Evolutionary conservation across 2,329 filamentous ascomycete species (phyloP).

Genomic region (Chrysosporium keratinophilum): DNA sequence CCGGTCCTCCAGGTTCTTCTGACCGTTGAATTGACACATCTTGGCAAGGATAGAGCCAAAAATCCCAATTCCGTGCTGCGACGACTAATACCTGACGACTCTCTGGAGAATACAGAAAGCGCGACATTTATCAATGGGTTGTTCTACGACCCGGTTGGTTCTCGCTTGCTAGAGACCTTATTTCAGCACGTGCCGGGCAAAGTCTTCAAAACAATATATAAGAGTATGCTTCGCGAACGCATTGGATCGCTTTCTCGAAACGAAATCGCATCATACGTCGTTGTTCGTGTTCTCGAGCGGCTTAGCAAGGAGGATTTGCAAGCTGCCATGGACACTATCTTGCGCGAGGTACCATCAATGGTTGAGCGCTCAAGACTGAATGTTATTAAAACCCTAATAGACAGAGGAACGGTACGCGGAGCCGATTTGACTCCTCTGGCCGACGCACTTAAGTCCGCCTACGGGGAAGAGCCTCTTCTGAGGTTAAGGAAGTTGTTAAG

Average conservation of each 20-base stretch:
- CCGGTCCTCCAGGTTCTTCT: conserved; percentile 85
- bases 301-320: conserved; percentile 77
- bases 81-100: conserved; percentile 68
- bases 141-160: conserved; percentile 83
- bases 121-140: conserved; percentile 75
- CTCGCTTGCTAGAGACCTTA: conserved; percentile 78
- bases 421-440: conserved; percentile 49
- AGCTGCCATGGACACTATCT: conserved; percentile 59
- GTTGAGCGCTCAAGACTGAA: conserved; percentile 66
- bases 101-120: conserved; percentile 62
- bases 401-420: conserved; percentile 63
- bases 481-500: conserved; percentile 52
- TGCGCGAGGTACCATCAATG: conserved; percentile 61
- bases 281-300: conserved; percentile 69
- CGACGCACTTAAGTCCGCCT: conserved; percentile 47
- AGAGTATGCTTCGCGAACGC: conserved; percentile 65
- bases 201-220: conserved; percentile 79
- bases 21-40: conserved; percentile 69
- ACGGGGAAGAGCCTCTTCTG: conserved; percentile 41
- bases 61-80: conserved; percentile 60
- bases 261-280: conserved; percentile 80
- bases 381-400: conserved; percentile 70
- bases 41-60: conserved; percentile 55
- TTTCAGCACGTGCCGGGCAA: conserved; percentile 72
- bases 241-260: conserved; percentile 76